Evolutionary conservation across 306 rosid genomes (phyloP).

Genomic region (Astragalus membranaceus): DNA sequence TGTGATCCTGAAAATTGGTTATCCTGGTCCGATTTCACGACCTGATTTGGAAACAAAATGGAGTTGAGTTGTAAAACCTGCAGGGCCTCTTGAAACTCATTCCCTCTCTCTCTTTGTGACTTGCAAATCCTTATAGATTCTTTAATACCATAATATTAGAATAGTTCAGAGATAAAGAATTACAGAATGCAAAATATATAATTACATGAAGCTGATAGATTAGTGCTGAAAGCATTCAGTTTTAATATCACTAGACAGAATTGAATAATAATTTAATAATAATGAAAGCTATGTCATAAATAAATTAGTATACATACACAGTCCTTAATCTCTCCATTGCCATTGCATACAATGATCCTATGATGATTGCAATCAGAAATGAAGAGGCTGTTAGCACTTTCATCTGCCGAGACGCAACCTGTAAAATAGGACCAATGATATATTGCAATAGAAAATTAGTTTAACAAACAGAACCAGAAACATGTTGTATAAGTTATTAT

Average conservation of each 20-base stretch:
- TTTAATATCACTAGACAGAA: neutral
- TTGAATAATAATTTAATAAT: neutral
- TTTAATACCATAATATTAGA: too few species aligned
- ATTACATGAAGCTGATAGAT: neutral
- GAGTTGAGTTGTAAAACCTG: too few species aligned
- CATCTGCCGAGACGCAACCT: conserved; percentile 84
- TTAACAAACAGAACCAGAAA: neutral
- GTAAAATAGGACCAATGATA: conserved; percentile 26
- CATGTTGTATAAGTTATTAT: neutral
- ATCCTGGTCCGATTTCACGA: too few species aligned
- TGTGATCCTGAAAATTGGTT: too few species aligned
- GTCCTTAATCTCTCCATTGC: conserved; percentile 66
- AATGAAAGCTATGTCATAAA: too few species aligned
- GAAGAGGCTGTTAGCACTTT: conserved; percentile 57
- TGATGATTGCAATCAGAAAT: conserved; percentile 90
- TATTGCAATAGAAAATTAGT: conserved; percentile 7
- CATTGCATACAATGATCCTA: conserved; percentile 63
- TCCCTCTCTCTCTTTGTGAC: too few species aligned
- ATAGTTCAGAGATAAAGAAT: too few species aligned
- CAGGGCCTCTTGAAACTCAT: too few species aligned
- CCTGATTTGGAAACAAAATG: too few species aligned
- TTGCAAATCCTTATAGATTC: too few species aligned
- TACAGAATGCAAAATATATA: too few species aligned
- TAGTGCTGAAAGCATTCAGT: neutral
- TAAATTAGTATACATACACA: conserved; percentile 49